Conservation (phyloP, 495 filamentous ascomycete species). For the Chaetomidium leptoderma region DNA sequence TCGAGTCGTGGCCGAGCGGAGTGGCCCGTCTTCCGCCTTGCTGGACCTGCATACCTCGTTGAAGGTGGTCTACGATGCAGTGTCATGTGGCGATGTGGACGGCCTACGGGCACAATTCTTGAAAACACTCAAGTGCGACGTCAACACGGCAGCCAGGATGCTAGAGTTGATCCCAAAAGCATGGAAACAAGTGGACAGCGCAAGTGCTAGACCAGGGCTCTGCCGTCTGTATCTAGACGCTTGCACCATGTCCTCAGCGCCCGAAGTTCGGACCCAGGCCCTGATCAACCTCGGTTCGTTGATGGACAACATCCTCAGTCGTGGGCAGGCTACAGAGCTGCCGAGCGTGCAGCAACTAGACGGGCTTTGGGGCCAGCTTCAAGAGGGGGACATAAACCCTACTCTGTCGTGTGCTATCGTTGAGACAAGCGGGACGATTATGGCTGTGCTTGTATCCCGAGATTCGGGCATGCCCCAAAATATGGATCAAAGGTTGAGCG, state of each 20-base stretch:
- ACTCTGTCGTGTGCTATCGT: constrained; percentile 43
- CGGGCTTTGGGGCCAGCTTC: constrained; percentile 32
- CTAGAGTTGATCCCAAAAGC: constrained; percentile 30
- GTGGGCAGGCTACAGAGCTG: constrained; percentile 12
- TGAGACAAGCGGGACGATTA: constrained; percentile 41
- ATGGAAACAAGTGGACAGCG: constrained; percentile 19
- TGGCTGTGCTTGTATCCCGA: constrained; percentile 29
- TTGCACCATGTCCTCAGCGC: constrained; percentile 20
- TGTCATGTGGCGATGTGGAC: constrained; percentile 11
- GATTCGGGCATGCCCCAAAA: neutral
- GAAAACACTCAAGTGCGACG: constrained; percentile 15
- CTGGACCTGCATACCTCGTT: constrained; percentile 22
- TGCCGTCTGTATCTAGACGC: constrained; percentile 28
- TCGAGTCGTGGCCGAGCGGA: neutral
- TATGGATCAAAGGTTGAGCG: constrained; percentile 27
- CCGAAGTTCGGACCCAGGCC: constrained; percentile 38
- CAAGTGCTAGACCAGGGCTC: constrained; percentile 14
- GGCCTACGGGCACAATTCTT: constrained; percentile 22
- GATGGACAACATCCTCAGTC: constrained; percentile 29
- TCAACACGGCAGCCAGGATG: constrained; percentile 31
- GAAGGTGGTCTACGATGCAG: constrained; percentile 20
- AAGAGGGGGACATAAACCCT: constrained; percentile 39
- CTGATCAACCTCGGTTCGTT: constrained; percentile 35
- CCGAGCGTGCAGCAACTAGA: constrained; percentile 23
- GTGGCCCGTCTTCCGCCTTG: constrained; percentile 21